Evolutionary conservation across 352 stramenopile species (phyloP), one percentile per base, ranked within the genome.

Genomic region (Globisporangium yorkense): DNA sequence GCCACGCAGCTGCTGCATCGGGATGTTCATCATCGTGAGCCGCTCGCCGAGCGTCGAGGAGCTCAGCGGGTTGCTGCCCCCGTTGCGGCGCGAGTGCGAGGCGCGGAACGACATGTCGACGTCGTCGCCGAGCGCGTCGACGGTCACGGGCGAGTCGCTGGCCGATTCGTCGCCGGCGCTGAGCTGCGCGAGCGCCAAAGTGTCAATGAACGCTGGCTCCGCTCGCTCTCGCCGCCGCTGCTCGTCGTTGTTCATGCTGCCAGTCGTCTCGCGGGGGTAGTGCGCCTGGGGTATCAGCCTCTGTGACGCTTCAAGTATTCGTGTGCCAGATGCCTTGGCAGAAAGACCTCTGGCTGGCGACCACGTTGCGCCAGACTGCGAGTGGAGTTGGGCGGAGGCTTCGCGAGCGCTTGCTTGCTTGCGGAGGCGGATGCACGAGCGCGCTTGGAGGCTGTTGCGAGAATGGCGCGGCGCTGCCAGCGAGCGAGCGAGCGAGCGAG

Each of bases 21-120:
- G 72, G 57, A 87, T 78, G 54, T 81, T 82, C 71, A 80, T 82
- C 66, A 80, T 80, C 3, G 75, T 84, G 35, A 82, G 70, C 20
- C 74, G 74, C 51, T 87, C 76, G 41, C 70, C 66, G 35, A 88
- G 70, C 49, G 75, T 67, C 35, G 66, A 68, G 45, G 59, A 52
- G 20, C 49, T 56, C 24, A 64, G 41, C 8, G 51, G 40, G 58
- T 24, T 46, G 33, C 43, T 39, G 29, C 48, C 27, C 44, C 46
- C 49, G 47, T 24, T 8, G 41, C 43, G 33, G 20, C 55, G 31
- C 33, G 44, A 51, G 7, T 59, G 51, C 16, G 51, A 59, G 13
- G 51, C 46, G 46, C 58, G 51, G 51, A 64, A 64, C 9, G 58
- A 41, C 57, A 64, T 64, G 58, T 62, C 50, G 47, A 39, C 48